Evolutionary conservation across 169 alveolate genomes (phyloP), one percentile per base, ranked within the genome.

Genomic region (Plasmodium vivax): DNA sequence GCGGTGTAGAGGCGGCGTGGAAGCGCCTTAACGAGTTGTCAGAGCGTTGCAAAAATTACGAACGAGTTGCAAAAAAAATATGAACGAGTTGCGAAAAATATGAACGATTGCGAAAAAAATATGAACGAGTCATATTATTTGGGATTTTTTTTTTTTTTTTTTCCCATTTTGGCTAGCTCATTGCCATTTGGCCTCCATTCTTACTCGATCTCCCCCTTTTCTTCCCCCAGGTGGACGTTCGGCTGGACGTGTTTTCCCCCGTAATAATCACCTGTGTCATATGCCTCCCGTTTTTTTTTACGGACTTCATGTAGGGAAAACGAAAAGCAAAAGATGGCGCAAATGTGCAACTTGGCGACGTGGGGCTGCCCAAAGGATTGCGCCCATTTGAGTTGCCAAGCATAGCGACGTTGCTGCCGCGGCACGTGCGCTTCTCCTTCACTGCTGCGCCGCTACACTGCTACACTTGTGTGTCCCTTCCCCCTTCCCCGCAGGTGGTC

Each of bases 231-330:
- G 93, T 85, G 51, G 93, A 85, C 68, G 81, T 85, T 85, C 74
- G 93, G 51, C 34, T 85, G 58, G 93, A 85, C 71, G 58, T 85
- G 85, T 74, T 85, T 77, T 85, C 93, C 41, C 93, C 93, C 19
- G 9, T 85, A 2, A 85, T 85, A 19, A 75, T 85, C 32, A 45
- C 80, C 7, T 74, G 93, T 75, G 71, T 85, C 23, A 74, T 85
- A 85, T 85, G 93, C 41, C 23, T 85, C 41, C 93, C 93, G 34
- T 85, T 85, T 19, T 85, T 85, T 36, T 74, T 85, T 73, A 74
- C 93, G n/a, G 82, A 84, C 34, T 74, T 30, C 80, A 85, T 85
- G 93, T 85, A 77, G 79, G 93, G 5, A 75, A 74, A 85, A 62
- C 19, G 34, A 62, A 9, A 84, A 41, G 12, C 58, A 51, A 83